These are phyloP conservation scores for Neurospora hispaniola DNA, from an alignment of 495 filamentous ascomycete species.

Conservation along the genomic window DNA sequence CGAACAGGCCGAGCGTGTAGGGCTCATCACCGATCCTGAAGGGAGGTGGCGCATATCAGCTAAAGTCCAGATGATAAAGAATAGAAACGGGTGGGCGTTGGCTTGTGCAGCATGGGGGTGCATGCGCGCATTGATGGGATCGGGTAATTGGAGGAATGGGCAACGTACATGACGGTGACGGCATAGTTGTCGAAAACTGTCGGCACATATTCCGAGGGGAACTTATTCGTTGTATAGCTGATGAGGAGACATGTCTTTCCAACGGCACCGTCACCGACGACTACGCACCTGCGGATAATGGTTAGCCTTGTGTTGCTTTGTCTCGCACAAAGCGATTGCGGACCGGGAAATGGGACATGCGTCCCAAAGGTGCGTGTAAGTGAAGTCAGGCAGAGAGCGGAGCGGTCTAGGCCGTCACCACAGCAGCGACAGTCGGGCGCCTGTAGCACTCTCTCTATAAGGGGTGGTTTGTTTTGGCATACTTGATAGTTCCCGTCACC, in stretches of 20 bases:
- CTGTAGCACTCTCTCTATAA: background rate
- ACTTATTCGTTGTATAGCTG: conserved; percentile 99
- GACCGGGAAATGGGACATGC: background rate
- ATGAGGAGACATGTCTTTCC: conserved; percentile 98
- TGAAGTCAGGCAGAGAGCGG: background rate
- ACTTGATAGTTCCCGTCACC: conserved; percentile 83
- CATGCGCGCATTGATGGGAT: background rate
- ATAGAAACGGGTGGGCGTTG: background rate
- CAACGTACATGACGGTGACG: conserved; percentile 93
- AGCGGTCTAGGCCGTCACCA: background rate
- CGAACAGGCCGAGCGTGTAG: conserved; percentile 93
- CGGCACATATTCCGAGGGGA: conserved; percentile 98
- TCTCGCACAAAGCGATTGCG: background rate
- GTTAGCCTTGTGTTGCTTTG: conserved; percentile 11
- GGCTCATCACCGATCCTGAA: conserved; percentile 96
- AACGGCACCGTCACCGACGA: conserved; percentile 97
- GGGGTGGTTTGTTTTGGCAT: conserved; percentile 25
- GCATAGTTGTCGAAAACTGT: conserved; percentile 99
- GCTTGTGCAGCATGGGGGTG: background rate
- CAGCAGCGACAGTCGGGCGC: background rate
- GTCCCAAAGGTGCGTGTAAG: background rate
- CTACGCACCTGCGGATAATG: conserved; percentile 64
- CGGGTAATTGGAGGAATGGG: background rate
- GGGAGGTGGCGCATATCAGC: background rate
- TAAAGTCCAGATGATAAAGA: background rate